phyloP scores from a whole-genome alignment of 306 rosid species.

The Abrus precatorius region DNA sequence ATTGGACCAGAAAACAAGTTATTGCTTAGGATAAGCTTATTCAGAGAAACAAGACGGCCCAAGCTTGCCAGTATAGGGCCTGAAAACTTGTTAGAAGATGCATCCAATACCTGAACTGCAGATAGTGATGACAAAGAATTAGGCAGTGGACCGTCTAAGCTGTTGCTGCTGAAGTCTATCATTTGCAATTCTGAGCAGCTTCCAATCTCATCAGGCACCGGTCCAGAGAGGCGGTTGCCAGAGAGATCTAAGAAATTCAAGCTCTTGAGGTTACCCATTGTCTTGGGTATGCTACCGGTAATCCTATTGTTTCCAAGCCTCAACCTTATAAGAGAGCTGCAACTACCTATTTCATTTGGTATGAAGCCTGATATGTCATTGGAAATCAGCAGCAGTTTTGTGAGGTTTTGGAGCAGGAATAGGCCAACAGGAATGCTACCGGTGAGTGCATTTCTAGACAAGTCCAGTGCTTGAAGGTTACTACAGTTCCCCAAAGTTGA shows the following conservation, averaged over 20 bases:
- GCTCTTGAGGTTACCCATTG: conserved; percentile 69
- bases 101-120: conserved; percentile 84
- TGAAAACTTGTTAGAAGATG: conserved; percentile 67
- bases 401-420: conserved; percentile 84
- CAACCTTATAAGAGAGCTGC: conserved; percentile 80
- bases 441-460: conserved; percentile 83
- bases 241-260: conserved; percentile 87
- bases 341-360: conserved; percentile 80
- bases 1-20: conserved; percentile 80
- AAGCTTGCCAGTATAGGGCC: conserved; percentile 75
- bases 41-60: conserved; percentile 73
- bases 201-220: conserved; percentile 84
- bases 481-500: conserved; percentile 66
- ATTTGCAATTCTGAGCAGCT: conserved; percentile 77
- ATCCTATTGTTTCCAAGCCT: conserved; percentile 84
- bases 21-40: conserved; percentile 73
- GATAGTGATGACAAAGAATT: conserved; percentile 71
- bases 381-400: conserved; percentile 81
- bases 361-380: conserved; percentile 89
- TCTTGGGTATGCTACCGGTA: conserved; percentile 72
- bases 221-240: conserved; percentile 73
- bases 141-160: conserved; percentile 74
- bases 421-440: conserved; percentile 78
- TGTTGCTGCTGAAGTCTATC: conserved; percentile 83
- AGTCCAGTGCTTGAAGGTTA: conserved; percentile 76